A percentile compares a stretch with the other conserved stretches of the same genome.
phyloP scores from a whole-genome alignment of 345 rosid species.

The Geranium rotundifolium region DNA sequence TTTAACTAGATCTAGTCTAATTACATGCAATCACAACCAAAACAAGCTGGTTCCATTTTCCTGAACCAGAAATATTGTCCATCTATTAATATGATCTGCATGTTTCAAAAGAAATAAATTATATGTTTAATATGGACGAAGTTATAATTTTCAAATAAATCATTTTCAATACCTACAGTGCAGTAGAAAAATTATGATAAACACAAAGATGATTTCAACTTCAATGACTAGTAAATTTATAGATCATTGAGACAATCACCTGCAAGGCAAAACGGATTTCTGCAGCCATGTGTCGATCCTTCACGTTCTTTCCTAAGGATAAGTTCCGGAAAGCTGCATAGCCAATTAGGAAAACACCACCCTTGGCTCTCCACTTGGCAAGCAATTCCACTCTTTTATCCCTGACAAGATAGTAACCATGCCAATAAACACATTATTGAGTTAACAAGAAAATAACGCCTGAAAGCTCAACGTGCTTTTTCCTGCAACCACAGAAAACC shows the following conservation, averaged over 20 bases:
- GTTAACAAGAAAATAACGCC: slow-evolving; percentile 1
- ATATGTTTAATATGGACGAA: no score
- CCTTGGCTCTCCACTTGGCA: slow-evolving; percentile 81
- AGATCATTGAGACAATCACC: slow-evolving; percentile 28
- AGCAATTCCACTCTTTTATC: slow-evolving; percentile 75
- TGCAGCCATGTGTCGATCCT: slow-evolving; percentile 58
- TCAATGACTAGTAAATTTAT: neutral
- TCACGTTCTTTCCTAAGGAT: slow-evolving; percentile 76
- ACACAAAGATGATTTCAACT: neutral
- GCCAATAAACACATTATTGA: slow-evolving; percentile 11
- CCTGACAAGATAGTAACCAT: slow-evolving; percentile 29
- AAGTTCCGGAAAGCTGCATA: slow-evolving; percentile 85
- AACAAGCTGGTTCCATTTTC: neutral
- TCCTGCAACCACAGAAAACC: neutral
- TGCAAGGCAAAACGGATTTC: slow-evolving; percentile 70
- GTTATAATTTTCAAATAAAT: no score
- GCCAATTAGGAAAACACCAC: slow-evolving; percentile 88
- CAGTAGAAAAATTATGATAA: no score
- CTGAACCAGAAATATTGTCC: neutral
- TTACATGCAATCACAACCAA: neutral
- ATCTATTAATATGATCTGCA: neutral
- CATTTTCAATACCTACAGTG: no score
- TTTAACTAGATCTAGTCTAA: no score
- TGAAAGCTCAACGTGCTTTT: neutral
- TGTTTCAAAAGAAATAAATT: neutral